These are phyloP conservation scores for Botryotinia calthae DNA, from an alignment of 2,329 filamentous ascomycete species.

Conservation along the genomic window DNA sequence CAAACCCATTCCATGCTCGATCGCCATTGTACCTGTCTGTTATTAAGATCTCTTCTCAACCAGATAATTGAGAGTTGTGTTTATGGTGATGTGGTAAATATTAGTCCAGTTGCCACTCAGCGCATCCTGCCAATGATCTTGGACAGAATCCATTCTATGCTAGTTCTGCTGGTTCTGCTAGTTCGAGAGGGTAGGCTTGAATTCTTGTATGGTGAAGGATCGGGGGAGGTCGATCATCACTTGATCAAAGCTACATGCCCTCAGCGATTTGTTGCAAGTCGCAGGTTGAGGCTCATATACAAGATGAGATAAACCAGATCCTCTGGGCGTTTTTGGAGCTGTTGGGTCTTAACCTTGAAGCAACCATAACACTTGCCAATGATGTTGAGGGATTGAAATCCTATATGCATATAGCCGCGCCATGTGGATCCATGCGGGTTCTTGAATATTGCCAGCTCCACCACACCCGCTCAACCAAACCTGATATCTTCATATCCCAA, in stretches of 20 bases:
- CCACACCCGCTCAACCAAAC: neutral
- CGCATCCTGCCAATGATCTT: neutral
- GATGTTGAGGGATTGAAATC: neutral
- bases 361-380: neutral
- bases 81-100: neutral
- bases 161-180: neutral
- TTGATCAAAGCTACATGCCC: slow-evolving; percentile 11
- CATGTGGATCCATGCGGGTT: slow-evolving; percentile 12
- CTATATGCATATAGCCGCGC: neutral
- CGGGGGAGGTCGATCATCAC: neutral
- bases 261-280: slow-evolving; percentile 11
- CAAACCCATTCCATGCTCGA: neutral
- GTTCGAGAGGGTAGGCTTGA: no score
- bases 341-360: neutral
- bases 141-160: neutral
- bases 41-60: no score
- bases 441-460: slow-evolving; percentile 5
- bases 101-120: neutral
- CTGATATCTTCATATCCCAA: neutral
- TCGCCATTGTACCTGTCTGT: neutral
- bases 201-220: neutral
- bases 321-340: neutral
- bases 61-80: neutral
- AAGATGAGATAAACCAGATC: neutral
- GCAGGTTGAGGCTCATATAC: neutral